These are phyloP conservation scores for Ustilago nuda DNA, from an alignment of 1,284 basidiomycete species.

Conservation along the genomic window DNA sequence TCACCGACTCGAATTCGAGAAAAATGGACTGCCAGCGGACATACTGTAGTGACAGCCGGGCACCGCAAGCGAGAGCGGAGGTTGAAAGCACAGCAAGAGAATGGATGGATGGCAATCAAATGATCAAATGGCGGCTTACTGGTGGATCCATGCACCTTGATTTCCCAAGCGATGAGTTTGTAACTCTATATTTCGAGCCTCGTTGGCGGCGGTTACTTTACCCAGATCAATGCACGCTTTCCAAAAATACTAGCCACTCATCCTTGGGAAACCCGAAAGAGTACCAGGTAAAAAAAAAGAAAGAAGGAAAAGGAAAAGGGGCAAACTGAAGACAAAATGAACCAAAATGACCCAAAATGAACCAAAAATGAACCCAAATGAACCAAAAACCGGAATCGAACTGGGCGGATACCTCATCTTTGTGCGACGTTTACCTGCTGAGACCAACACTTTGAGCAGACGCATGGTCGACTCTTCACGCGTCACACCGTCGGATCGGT, in stretches of 20 bases:
- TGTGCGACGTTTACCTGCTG: not conserved
- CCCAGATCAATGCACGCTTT: not conserved
- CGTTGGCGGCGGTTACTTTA: not conserved
- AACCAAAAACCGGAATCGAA: not conserved
- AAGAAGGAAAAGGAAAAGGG: no score
- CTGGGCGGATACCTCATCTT: no score
- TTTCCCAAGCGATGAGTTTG: constrained; percentile 40
- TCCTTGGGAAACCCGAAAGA: not conserved
- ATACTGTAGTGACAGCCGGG: not conserved
- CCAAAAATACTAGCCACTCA: not conserved
- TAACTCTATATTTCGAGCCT: constrained; percentile 13
- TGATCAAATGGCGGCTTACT: constrained; percentile 7
- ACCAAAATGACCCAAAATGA: not conserved
- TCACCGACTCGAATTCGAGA: not conserved
- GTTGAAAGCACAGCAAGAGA: not conserved
- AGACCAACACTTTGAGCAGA: constrained; percentile 23
- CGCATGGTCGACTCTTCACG: not conserved
- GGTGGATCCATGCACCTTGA: constrained; percentile 10
- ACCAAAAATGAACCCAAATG: not conserved
- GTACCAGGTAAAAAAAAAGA: no score
- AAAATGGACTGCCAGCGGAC: not conserved
- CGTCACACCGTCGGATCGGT: not conserved
- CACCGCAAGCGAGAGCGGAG: not conserved
- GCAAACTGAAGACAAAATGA: not conserved
- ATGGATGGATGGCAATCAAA: not conserved